phyloP scores from a whole-genome alignment of 2,329 filamentous ascomycete genomes.

The Keithomyces neogunnii region DNA sequence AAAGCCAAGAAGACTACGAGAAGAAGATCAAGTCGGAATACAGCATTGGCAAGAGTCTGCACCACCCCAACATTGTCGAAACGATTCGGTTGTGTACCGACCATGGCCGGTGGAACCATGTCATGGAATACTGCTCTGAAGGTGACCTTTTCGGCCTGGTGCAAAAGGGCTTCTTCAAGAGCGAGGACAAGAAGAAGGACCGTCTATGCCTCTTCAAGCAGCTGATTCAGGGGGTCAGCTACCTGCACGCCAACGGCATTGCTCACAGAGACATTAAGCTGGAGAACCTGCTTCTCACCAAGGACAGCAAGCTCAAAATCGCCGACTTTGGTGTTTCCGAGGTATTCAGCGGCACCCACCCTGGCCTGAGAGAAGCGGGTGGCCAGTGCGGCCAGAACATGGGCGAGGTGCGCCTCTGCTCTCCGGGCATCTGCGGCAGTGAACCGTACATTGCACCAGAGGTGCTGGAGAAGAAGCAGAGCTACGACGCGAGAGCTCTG shows the following conservation, averaged over 20 bases:
- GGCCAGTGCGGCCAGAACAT: conserved; percentile 69
- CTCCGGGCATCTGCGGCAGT: conserved; percentile 76
- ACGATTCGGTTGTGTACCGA: conserved; percentile 69
- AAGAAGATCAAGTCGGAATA: conserved; percentile 90
- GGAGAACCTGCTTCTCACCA: conserved; percentile 74
- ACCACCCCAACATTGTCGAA: conserved; percentile 82
- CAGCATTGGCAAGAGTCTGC: conserved; percentile 74
- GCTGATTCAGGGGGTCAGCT: conserved; percentile 70
- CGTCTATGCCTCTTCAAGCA: conserved; percentile 86
- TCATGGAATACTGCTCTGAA: conserved; percentile 85
- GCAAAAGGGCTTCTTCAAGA: conserved; percentile 58
- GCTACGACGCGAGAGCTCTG: conserved; percentile 65
- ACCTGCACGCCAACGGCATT: conserved; percentile 76
- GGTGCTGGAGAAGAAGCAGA: conserved; percentile 58
- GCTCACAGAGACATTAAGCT: conserved; percentile 88
- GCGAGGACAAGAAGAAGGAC: conserved; percentile 57
- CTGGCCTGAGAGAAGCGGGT: conserved; percentile 63
- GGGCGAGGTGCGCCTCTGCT: conserved; percentile 60
- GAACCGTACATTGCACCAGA: conserved; percentile 83
- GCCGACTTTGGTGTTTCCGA: conserved; percentile 88
- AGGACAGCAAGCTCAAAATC: conserved; percentile 77
- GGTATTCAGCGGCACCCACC: conserved; percentile 75
- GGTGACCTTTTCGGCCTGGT: conserved; percentile 75
- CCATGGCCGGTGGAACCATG: conserved; percentile 73
- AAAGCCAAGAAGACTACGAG: conserved; percentile 67